phyloP scores from a whole-genome alignment of 371 early-diverging fungal species.

The Circinella umbellata region DNA sequence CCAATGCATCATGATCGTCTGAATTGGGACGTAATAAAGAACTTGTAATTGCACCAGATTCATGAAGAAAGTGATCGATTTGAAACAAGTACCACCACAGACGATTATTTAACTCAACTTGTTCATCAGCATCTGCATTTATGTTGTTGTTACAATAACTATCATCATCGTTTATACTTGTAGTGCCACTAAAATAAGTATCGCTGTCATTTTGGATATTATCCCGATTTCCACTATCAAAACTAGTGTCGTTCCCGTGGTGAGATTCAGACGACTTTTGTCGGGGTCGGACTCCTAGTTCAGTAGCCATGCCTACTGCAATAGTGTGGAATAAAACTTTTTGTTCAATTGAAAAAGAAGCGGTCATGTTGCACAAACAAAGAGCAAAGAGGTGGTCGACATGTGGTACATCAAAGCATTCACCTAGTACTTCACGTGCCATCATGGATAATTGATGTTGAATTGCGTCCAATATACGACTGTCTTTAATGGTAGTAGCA shows the following conservation, averaged over 20 bases:
- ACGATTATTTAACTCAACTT: constrained; percentile 27
- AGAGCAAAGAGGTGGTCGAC: constrained; percentile 31
- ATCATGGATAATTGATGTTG: constrained; percentile 27
- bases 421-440: constrained; percentile 29
- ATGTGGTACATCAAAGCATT: constrained; percentile 36
- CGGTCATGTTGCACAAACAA: constrained; percentile 32
- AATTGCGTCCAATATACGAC: constrained; percentile 25
- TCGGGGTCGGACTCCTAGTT: constrained; percentile 24
- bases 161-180: no score
- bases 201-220: no score
- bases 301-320: constrained; percentile 33
- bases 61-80: constrained; percentile 34
- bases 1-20: constrained; percentile 30
- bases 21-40: constrained; percentile 32
- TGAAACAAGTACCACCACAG: constrained; percentile 43
- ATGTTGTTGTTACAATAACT: no score
- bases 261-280: not conserved
- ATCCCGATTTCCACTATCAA: no score
- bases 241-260: not conserved
- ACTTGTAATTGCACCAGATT: constrained; percentile 28
- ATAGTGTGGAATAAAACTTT: constrained; percentile 34
- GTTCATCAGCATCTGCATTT: not conserved
- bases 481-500: constrained; percentile 19
- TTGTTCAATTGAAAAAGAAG: constrained; percentile 24
- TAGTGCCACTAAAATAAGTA: no score